Evolutionary conservation across 208 protist species (phyloP).

Genomic region (Crithidia mellificae): DNA sequence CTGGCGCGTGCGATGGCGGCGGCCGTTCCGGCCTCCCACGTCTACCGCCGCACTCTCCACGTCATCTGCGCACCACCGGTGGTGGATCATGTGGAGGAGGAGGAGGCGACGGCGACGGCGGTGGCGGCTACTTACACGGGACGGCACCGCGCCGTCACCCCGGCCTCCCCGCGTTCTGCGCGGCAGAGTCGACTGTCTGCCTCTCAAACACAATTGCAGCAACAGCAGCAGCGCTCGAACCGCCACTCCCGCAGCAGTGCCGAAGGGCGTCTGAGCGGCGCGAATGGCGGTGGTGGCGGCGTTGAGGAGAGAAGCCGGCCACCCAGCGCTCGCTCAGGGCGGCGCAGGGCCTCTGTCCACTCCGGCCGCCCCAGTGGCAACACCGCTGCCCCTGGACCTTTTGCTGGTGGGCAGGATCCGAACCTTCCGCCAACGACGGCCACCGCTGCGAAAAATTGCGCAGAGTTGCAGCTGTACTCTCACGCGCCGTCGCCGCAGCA

Average conservation of each 20-base stretch:
- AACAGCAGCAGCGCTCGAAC: background rate
- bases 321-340: slow-evolving; percentile 3
- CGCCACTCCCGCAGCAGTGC: background rate
- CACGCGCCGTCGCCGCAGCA: slow-evolving; percentile 16
- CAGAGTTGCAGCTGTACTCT: slow-evolving; percentile 31
- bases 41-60: slow-evolving; percentile 28
- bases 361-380: background rate
- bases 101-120: background rate
- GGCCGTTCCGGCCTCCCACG: background rate
- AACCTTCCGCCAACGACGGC: background rate
- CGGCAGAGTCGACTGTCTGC: background rate
- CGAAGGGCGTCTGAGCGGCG: background rate
- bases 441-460: slow-evolving; percentile 3
- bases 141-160: too few species aligned
- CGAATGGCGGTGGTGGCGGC: background rate
- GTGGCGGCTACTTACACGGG: too few species aligned
- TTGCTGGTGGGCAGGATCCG: background rate
- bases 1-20: background rate
- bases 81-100: background rate
- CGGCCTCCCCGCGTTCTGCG: background rate
- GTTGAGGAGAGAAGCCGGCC: background rate
- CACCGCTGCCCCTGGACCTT: background rate
- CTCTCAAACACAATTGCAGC: background rate
- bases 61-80: slow-evolving; percentile 9
- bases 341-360: slow-evolving; percentile 4